Conservation (phyloP, 495 filamentous ascomycete genomes). For the Aspergillus kassunensis region DNA sequence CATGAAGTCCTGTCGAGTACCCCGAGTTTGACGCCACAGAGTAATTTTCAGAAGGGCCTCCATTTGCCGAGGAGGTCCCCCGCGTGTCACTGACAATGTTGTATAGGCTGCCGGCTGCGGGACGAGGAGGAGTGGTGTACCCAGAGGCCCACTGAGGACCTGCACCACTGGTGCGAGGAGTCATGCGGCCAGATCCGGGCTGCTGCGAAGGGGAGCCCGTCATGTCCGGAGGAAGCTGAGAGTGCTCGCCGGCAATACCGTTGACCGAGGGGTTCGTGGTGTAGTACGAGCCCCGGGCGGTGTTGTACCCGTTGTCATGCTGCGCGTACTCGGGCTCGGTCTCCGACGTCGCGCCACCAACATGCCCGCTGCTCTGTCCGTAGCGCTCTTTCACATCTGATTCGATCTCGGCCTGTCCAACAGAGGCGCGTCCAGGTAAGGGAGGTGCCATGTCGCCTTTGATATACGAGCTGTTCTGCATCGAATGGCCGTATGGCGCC, state of each 20-base stretch:
- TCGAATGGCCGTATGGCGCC: slow-evolving; percentile 58
- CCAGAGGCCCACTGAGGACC: slow-evolving; percentile 74
- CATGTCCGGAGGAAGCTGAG: slow-evolving; percentile 82
- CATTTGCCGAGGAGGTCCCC: slow-evolving; percentile 57
- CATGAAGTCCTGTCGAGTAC: slow-evolving; percentile 60
- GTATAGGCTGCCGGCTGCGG: slow-evolving; percentile 77
- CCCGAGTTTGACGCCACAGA: slow-evolving; percentile 50
- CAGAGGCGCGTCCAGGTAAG: slow-evolving; percentile 58
- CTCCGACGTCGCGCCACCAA: slow-evolving; percentile 56
- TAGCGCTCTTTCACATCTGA: slow-evolving; percentile 70
- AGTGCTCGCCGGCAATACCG: slow-evolving; percentile 67
- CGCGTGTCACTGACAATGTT: slow-evolving; percentile 86
- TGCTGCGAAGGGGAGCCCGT: slow-evolving; percentile 82
- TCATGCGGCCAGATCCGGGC: slow-evolving; percentile 79
- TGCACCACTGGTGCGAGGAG: slow-evolving; percentile 68
- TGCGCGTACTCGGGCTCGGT: slow-evolving; percentile 77
- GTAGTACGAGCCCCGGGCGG: slow-evolving; percentile 72
- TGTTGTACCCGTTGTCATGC: slow-evolving; percentile 58
- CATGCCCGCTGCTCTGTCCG: slow-evolving; percentile 52
- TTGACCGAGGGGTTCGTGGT: slow-evolving; percentile 59
- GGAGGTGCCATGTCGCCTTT: slow-evolving; percentile 94
- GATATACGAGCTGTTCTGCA: slow-evolving; percentile 62
- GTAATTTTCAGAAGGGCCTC: slow-evolving; percentile 65
- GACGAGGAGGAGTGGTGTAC: slow-evolving; percentile 77
- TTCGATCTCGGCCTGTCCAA: slow-evolving; percentile 54